Conservation (phyloP, 495 filamentous ascomycete genomes). For the Durotheca rogersii region DNA sequence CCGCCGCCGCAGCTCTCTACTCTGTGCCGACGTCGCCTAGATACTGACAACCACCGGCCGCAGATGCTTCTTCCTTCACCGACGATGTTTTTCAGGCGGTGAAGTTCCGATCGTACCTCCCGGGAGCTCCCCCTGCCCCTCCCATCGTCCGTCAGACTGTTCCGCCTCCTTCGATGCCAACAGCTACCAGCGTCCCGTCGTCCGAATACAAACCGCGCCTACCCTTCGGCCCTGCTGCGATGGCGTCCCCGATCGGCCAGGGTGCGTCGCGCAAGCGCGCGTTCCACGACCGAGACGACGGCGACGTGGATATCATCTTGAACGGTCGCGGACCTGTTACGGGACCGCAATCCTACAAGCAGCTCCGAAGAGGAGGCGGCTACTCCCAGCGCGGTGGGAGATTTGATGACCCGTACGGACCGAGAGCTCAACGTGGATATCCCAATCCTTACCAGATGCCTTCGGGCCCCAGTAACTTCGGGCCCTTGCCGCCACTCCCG, state of each 20-base stretch:
- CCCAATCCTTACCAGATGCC: slow-evolving; percentile 7
- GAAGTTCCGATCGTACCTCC: slow-evolving; percentile 61
- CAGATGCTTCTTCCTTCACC: slow-evolving; percentile 77
- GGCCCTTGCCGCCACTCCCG: slow-evolving; percentile 26
- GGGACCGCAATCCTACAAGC: slow-evolving; percentile 64
- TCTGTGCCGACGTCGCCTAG: neutral
- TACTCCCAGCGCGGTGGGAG: slow-evolving; percentile 53
- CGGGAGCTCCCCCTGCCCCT: slow-evolving; percentile 48
- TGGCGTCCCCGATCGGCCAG: slow-evolving; percentile 16
- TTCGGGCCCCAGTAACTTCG: slow-evolving; percentile 23
- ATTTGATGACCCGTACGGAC: slow-evolving; percentile 35
- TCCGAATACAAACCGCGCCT: slow-evolving; percentile 18
- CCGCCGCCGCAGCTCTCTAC: neutral
- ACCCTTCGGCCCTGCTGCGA: slow-evolving; percentile 4
- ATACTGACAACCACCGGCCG: neutral
- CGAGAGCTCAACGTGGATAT: slow-evolving; percentile 19
- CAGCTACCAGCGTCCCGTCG: slow-evolving; percentile 18
- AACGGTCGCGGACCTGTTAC: slow-evolving; percentile 34
- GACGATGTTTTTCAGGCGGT: slow-evolving; percentile 79
- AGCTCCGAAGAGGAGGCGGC: slow-evolving; percentile 64
- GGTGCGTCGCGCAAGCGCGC: slow-evolving; percentile 56
- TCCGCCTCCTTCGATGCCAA: slow-evolving; percentile 29
- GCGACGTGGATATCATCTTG: slow-evolving; percentile 50
- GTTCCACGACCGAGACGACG: slow-evolving; percentile 59
- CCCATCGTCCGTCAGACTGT: slow-evolving; percentile 18